A percentile compares a stretch with the other conserved stretches of the same genome.
Conservation (phyloP, 306 rosid genomes). For the Mimosa bimucronata region DNA sequence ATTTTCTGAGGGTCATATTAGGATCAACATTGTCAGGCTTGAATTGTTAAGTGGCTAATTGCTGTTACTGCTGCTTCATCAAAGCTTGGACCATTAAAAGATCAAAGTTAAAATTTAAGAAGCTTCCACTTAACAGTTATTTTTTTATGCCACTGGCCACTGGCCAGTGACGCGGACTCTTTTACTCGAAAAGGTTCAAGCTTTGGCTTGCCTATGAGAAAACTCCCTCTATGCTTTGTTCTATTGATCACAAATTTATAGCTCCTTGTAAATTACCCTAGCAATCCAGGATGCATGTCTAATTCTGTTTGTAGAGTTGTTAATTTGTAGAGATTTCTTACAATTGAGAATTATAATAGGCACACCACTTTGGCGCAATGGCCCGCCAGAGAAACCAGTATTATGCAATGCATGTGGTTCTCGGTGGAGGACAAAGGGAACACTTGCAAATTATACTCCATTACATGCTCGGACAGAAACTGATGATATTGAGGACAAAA, state of each 20-base stretch:
- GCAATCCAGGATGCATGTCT: slow-evolving; percentile 23
- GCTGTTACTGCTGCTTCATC: neutral
- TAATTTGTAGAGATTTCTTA: slow-evolving; percentile 41
- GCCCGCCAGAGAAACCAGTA: slow-evolving; percentile 97
- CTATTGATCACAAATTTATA: slow-evolving; percentile 25
- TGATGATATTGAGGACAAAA: slow-evolving; percentile 79
- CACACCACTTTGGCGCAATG: slow-evolving; percentile 99
- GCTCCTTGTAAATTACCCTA: slow-evolving; percentile 28
- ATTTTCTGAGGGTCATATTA: slow-evolving; percentile 4
- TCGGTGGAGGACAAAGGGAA: slow-evolving; percentile 99
- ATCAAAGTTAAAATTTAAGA: neutral
- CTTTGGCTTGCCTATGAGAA: slow-evolving; percentile 11
- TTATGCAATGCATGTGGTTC: slow-evolving; percentile 99
- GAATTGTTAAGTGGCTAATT: neutral
- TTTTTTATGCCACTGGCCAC: neutral
- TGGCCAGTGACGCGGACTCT: slow-evolving; percentile 3
- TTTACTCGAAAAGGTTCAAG: slow-evolving; percentile 23
- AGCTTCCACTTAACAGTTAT: neutral
- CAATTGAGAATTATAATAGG: slow-evolving; percentile 62
- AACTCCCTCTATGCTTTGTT: slow-evolving; percentile 13
- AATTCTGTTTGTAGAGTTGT: slow-evolving; percentile 26
- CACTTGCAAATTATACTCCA: slow-evolving; percentile 96
- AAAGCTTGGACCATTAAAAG: slow-evolving; percentile 7
- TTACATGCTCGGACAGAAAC: slow-evolving; percentile 91
- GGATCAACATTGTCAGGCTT: neutral